Base-by-base conservation (phyloP, 345 rosid species). In the Heritiera fomes region DNA sequence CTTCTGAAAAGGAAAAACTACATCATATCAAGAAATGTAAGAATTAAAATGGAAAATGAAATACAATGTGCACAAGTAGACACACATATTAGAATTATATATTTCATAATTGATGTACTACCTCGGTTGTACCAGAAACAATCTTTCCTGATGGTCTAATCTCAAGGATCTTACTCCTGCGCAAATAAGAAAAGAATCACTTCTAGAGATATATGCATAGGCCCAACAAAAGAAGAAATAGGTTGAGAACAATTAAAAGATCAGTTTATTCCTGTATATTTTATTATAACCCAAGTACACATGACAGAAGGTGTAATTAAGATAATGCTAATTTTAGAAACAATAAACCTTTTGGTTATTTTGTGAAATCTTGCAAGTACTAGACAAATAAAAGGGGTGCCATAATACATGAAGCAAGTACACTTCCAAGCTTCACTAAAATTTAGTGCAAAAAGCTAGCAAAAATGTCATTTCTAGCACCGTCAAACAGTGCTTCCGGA, bases 61-160 rank as follows among this genome's bases (percentile, higher is more conserved):
- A 28, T 32, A 32, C 46, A 65, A 11, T 28, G 18, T 6, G 40
- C 5, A 71, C 45, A 71, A 38, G 7, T 59, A 45, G 61, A 69
- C 4, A 38, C 40, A 43, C 45, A 68, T 30, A 20, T 49, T 59
- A 38, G 14, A 56, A 38, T 30, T 43, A 52, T 14, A 73, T 2
- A 32, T 66, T 50, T 41, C 4, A 6, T 30, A 20, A 72, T 73
- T 71, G 71, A 78, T 74, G 79, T 14, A 30, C 63, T 86, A 93
- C 98, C 98, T 93, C 97, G 53, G 93, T 90, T 79, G 94, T 92
- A 81, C 98, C 98, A 28, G 94, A 66, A 77, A 85, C 87, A 58
- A 95, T 81, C 88, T 85, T 95, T 38, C 97, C 98, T 5, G 98
- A 84, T 41, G 95, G 69, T 79, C 52, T 85, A 45, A 91, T 84